A percentile compares a stretch with the other conserved stretches of the same genome.
phyloP scores from a whole-genome alignment of 1,284 basidiomycete species.

The Cutaneotrichosporon mucoides region DNA sequence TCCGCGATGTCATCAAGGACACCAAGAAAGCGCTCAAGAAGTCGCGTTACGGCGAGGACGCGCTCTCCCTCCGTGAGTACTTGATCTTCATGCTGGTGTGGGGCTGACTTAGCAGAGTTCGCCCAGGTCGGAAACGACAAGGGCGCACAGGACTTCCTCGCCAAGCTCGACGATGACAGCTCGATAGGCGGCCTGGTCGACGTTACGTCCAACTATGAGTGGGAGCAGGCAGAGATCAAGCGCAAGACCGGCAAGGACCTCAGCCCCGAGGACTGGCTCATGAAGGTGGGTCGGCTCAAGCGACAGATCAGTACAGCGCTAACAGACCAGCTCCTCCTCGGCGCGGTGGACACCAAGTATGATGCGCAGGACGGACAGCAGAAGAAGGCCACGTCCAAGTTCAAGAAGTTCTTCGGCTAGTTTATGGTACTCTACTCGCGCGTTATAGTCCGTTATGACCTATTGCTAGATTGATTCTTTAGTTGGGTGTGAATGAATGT shows the following conservation, averaged over 20 bases:
- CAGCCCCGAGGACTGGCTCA: conserved; percentile 6
- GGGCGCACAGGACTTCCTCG: conserved; percentile 14
- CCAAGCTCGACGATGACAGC: conserved; percentile 14
- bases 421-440: too few species aligned
- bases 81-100: too few species aligned
- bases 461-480: too few species aligned
- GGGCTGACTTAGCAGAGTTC: conserved; percentile 1
- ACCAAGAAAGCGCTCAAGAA: conserved; percentile 10
- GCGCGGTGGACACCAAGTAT: conserved; percentile 39
- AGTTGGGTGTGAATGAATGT: too few species aligned
- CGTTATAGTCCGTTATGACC: too few species aligned
- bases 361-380: conserved; percentile 35
- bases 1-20: conserved; percentile 10
- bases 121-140: conserved; percentile 16
- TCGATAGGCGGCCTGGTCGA: conserved; percentile 12
- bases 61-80: conserved; percentile 5
- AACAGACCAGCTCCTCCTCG: conserved; percentile 27
- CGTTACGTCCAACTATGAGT: conserved; percentile 11
- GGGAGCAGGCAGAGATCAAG: conserved; percentile 11
- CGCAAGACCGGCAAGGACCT: conserved; percentile 14
- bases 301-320: too few species aligned
- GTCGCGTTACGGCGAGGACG: conserved; percentile 12
- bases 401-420: conserved; percentile 2
- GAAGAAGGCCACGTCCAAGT: neutral
- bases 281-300: conserved; percentile 1